These are phyloP conservation scores for Lentinus brumalis DNA, from an alignment of 768 basidiomycete species.

Conservation along the genomic window DNA sequence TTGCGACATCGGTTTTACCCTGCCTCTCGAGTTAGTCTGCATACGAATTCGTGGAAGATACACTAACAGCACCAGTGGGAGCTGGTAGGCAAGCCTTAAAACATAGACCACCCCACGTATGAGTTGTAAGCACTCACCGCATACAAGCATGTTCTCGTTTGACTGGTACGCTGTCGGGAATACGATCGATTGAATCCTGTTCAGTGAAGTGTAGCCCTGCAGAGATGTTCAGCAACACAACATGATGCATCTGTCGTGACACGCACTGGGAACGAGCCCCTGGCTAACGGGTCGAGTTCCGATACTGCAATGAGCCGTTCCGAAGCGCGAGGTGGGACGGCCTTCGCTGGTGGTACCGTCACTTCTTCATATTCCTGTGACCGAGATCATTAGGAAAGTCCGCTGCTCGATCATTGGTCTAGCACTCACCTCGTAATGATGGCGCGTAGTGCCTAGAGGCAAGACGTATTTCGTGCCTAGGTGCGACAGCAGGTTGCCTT, in stretches of 20 bases:
- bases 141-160: slow-evolving; percentile 95
- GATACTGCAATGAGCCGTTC: slow-evolving; percentile 73
- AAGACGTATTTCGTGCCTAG: slow-evolving; percentile 78
- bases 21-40: slow-evolving; percentile 30
- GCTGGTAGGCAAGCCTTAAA: slow-evolving; percentile 46
- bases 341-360: slow-evolving; percentile 78
- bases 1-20: slow-evolving; percentile 99
- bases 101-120: background rate
- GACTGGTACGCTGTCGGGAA: slow-evolving; percentile 92
- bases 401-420: slow-evolving; percentile 1
- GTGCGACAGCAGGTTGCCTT: slow-evolving; percentile 69
- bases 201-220: slow-evolving; percentile 84
- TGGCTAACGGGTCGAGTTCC: slow-evolving; percentile 76
- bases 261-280: slow-evolving; percentile 82
- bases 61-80: slow-evolving; percentile 92
- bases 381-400: background rate
- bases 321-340: slow-evolving; percentile 67
- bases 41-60: background rate
- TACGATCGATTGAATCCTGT: slow-evolving; percentile 94
- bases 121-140: slow-evolving; percentile 53
- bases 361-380: slow-evolving; percentile 86
- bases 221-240: slow-evolving; percentile 1
- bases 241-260: background rate
- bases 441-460: slow-evolving; percentile 78
- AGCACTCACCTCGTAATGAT: slow-evolving; percentile 60